Evolutionary conservation across 2,329 filamentous ascomycete species (phyloP).

Genomic region (Lasiodiplodia theobromae): DNA sequence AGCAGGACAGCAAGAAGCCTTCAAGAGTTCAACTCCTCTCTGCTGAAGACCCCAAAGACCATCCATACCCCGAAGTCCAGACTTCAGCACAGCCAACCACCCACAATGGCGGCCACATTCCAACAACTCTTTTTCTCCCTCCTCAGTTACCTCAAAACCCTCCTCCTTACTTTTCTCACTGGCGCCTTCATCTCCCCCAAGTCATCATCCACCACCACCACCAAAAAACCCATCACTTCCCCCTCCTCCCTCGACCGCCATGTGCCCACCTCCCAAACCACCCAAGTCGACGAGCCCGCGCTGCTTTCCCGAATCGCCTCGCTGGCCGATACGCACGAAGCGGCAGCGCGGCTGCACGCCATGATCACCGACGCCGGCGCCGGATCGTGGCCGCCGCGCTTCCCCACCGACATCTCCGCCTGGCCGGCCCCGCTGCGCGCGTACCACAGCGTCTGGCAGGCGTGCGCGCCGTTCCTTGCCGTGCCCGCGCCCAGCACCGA

Average conservation of each 20-base stretch:
- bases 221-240: neutral
- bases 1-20: neutral
- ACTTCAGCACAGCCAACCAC: no score
- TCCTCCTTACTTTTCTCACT: neutral
- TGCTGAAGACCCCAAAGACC: no score
- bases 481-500: neutral
- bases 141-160: neutral
- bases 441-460: constrained; percentile 1
- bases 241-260: neutral
- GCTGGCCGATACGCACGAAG: neutral
- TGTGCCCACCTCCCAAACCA: neutral
- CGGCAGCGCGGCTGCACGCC: neutral
- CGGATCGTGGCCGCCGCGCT: constrained; percentile 5
- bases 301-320: neutral
- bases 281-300: neutral
- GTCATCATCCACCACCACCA: neutral
- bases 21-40: no score
- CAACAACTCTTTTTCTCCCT: neutral
- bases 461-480: neutral
- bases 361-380: neutral
- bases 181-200: no score
- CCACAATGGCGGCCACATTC: constrained; percentile 9
- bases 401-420: neutral
- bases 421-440: neutral
- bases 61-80: no score